Evolutionary conservation across 139 green algal species (phyloP).

Genomic region (Dunaliella primolecta): DNA sequence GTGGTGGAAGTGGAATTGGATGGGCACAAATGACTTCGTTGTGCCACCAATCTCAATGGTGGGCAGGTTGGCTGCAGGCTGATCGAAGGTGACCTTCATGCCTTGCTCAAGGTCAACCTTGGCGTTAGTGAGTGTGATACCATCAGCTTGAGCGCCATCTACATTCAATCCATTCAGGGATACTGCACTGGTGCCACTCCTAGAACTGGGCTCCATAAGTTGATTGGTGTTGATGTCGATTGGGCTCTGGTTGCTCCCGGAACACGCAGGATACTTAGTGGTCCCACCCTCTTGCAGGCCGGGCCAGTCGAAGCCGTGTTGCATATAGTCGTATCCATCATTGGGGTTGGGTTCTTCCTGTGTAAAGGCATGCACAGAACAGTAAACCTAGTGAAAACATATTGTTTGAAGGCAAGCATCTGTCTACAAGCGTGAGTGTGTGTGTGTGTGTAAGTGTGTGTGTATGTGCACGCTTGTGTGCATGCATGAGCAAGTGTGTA

Average conservation of each 20-base stretch:
- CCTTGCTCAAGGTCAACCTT: neutral
- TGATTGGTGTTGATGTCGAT: neutral
- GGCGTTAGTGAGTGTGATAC: no score
- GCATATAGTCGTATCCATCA: no score
- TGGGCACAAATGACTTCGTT: neutral
- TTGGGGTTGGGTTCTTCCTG: no score
- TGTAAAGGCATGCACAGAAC: no score
- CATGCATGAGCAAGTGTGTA: no score
- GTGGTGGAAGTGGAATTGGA: neutral
- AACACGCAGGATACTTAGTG: no score
- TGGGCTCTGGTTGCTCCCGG: neutral
- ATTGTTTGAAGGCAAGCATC: neutral
- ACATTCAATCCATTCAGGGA: no score
- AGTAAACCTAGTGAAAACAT: no score
- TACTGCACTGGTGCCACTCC: no score
- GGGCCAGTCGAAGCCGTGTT: neutral
- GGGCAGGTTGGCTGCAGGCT: neutral
- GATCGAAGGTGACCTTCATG: neutral
- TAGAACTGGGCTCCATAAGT: neutral
- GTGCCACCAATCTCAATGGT: neutral
- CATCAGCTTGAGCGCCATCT: no score
- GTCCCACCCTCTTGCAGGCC: neutral
- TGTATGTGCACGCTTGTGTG: neutral
- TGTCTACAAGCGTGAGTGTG: constrained; percentile 2
- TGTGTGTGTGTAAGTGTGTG: constrained; percentile 11